phyloP scores from a whole-genome alignment of 2,329 filamentous ascomycete species.

The Penicillium hordei region DNA sequence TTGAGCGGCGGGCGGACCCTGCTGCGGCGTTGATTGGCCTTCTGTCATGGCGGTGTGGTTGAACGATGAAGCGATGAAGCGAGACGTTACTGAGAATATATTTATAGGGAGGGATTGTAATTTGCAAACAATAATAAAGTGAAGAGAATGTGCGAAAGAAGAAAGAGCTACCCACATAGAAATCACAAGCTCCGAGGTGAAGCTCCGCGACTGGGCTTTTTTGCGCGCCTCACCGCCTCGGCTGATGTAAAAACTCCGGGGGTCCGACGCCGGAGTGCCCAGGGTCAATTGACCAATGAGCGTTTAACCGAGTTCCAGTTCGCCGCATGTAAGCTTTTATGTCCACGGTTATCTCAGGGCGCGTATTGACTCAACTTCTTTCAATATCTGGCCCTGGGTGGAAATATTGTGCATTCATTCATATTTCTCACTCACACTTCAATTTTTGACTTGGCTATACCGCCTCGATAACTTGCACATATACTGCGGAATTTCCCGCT shows the following conservation, averaged over 20 bases:
- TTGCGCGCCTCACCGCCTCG: conserved; percentile 20
- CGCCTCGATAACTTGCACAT: not conserved
- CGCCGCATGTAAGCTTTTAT: conserved; percentile 27
- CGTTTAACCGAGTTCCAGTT: conserved; percentile 7
- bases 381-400: not conserved
- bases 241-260: conserved; percentile 5
- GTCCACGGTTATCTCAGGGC: conserved; percentile 12
- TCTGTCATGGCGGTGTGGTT: conserved; percentile 29
- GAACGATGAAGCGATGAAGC: not conserved
- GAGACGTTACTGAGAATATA: not conserved
- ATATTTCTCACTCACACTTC: not conserved
- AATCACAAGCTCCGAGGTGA: conserved; percentile 1
- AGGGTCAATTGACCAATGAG: conserved; percentile 17
- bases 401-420: not conserved
- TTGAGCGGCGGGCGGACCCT: conserved; percentile 24
- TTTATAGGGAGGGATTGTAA: too few species aligned
- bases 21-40: conserved; percentile 26
- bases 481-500: not conserved
- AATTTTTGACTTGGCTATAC: not conserved
- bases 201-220: conserved; percentile 24
- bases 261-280: conserved; percentile 6
- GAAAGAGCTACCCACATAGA: not conserved
- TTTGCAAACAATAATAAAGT: not conserved
- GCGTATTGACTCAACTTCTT: conserved; percentile 3
- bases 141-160: not conserved